A percentile compares a stretch with the other conserved stretches of the same genome.
Conservation (phyloP, 1,284 basidiomycete genomes). For the Fomes fomentarius region DNA sequence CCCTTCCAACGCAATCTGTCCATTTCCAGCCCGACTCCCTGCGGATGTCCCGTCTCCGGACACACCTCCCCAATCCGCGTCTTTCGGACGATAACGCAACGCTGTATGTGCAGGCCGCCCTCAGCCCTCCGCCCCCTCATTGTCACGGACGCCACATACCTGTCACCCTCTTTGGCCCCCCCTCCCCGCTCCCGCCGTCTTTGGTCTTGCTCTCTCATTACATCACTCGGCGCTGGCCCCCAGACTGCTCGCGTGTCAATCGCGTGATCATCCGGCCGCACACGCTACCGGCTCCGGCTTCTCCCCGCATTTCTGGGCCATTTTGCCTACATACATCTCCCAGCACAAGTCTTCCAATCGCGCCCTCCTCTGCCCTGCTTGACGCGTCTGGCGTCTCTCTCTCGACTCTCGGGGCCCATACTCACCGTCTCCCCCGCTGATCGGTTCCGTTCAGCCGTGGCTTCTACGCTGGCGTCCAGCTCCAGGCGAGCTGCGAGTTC, state of each 20-base stretch:
- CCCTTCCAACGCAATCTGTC: slow-evolving; percentile 23
- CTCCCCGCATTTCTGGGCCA: background rate
- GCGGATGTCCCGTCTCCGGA: slow-evolving; percentile 10
- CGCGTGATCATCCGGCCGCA: slow-evolving; percentile 19
- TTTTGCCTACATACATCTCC: background rate
- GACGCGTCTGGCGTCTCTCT: slow-evolving; percentile 7
- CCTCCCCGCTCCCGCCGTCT: slow-evolving; percentile 1
- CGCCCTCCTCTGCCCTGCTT: too few species aligned
- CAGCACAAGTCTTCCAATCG: background rate
- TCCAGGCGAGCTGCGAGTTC: slow-evolving; percentile 11
- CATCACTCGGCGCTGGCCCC: slow-evolving; percentile 23
- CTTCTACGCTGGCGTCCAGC: slow-evolving; percentile 6
- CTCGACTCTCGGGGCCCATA: background rate
- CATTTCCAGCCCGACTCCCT: slow-evolving; percentile 20
- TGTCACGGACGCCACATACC: background rate
- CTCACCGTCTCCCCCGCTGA: slow-evolving; percentile 19
- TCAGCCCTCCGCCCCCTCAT: background rate
- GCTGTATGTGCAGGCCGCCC: background rate
- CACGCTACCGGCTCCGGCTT: background rate
- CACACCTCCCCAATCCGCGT: slow-evolving; percentile 20
- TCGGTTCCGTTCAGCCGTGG: slow-evolving; percentile 20
- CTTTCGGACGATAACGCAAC: slow-evolving; percentile 28
- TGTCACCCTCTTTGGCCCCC: background rate
- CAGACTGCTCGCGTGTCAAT: slow-evolving; percentile 18
- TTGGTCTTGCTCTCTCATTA: slow-evolving; percentile 13